phyloP scores from a whole-genome alignment of 2,329 filamentous ascomycete genomes.

The Scortechinia acanthostroma region DNA sequence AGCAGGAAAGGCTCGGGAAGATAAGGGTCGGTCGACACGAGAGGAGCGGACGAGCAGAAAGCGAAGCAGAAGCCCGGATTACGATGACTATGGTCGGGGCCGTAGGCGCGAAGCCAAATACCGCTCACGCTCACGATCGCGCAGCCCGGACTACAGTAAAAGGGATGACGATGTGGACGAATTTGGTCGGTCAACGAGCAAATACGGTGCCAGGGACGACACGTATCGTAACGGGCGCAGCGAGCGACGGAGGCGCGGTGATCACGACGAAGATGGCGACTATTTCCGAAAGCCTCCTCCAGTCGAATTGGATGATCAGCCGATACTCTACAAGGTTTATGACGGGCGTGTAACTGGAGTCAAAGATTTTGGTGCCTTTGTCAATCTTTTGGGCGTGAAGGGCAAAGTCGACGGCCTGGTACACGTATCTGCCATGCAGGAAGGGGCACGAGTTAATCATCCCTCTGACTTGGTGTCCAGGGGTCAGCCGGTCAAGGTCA shows the following conservation, averaged over 20 bases:
- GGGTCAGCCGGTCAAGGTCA: constrained; percentile 83
- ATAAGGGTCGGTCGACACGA: constrained; percentile 20
- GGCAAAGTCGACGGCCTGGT: constrained; percentile 90
- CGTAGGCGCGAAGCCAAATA: constrained; percentile 27
- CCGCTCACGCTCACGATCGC: constrained; percentile 42
- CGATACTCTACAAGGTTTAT: constrained; percentile 81
- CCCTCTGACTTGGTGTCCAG: constrained; percentile 78
- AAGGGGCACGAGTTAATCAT: constrained; percentile 81
- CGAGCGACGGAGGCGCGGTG: constrained; percentile 26
- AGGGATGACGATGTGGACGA: constrained; percentile 51
- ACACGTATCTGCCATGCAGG: constrained; percentile 81
- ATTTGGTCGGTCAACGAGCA: constrained; percentile 39
- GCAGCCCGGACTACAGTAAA: constrained; percentile 30
- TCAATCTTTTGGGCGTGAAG: constrained; percentile 78
- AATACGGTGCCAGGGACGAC: constrained; percentile 27
- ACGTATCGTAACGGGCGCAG: constrained; percentile 31
- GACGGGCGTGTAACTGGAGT: constrained; percentile 82
- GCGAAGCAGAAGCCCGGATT: constrained; percentile 48
- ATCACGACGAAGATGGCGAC: constrained; percentile 41
- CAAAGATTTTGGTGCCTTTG: constrained; percentile 93
- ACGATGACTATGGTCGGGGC: constrained; percentile 20
- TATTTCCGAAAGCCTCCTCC: constrained; percentile 59
- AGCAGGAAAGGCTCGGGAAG: constrained; percentile 51
- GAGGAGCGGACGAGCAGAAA: constrained; percentile 38
- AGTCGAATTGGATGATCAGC: constrained; percentile 73